Evolutionary conservation across 2,329 filamentous ascomycete species (phyloP).

Genomic region (Lecanicillium sp.): DNA sequence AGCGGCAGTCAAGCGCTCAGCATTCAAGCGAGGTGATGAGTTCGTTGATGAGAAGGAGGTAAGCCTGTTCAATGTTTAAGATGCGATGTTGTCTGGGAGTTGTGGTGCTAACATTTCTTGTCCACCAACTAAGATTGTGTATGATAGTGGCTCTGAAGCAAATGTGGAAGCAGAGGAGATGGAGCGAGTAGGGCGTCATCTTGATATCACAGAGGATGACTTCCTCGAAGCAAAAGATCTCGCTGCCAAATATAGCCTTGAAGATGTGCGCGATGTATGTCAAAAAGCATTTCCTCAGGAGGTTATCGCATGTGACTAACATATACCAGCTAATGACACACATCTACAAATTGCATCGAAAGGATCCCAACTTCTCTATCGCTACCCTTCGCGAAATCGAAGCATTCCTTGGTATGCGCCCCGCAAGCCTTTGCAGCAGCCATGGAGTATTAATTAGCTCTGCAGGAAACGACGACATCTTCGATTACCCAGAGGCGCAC

Average conservation of each 20-base stretch:
- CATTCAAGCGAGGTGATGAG: not conserved
- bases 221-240: constrained; percentile 34
- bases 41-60: not conserved
- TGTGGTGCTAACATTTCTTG: not conserved
- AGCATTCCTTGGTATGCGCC: constrained; percentile 23
- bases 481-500: constrained; percentile 18
- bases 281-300: not conserved
- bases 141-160: not conserved
- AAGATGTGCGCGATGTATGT: constrained; percentile 23
- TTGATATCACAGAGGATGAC: constrained; percentile 34
- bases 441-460: not conserved
- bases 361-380: constrained; percentile 31
- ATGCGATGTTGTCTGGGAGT: too few relatives aligned
- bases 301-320: not conserved
- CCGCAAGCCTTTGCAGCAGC: not conserved
- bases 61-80: not conserved
- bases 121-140: not conserved
- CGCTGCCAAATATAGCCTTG: constrained; percentile 25
- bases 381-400: constrained; percentile 26
- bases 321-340: constrained; percentile 22
- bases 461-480: constrained; percentile 8
- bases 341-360: constrained; percentile 24
- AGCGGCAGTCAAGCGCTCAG: not conserved
- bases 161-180: constrained; percentile 2
- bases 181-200: constrained; percentile 8